Evolutionary conservation across 1,284 basidiomycete genomes (phyloP).

Genomic region (Boletus semigastroideus): DNA sequence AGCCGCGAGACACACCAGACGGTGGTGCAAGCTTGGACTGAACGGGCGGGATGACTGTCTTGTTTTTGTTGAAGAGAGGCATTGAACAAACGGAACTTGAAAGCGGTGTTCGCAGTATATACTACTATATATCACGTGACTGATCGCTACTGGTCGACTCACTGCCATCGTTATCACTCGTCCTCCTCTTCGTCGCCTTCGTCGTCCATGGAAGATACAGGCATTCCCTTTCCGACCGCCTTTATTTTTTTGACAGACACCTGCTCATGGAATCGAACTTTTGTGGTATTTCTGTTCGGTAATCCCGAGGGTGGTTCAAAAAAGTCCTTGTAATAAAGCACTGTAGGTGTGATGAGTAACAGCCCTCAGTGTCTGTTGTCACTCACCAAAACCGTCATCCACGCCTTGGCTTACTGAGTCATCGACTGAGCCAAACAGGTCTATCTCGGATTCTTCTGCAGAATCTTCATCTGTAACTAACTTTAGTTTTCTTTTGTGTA

Average conservation of each 20-base stretch:
- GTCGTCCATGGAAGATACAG: slow-evolving; percentile 43
- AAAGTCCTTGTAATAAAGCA: slow-evolving; percentile 69
- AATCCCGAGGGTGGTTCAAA: slow-evolving; percentile 54
- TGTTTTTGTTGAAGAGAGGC: slow-evolving; percentile 78
- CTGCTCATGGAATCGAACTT: slow-evolving; percentile 78
- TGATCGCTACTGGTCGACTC: too few species aligned
- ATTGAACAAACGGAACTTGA: slow-evolving; percentile 43
- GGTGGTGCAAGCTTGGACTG: slow-evolving; percentile 32
- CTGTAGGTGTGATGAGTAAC: slow-evolving; percentile 36
- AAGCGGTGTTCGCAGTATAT: neutral
- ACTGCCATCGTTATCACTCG: neutral
- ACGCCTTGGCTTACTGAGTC: slow-evolving; percentile 38
- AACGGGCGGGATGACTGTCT: slow-evolving; percentile 70
- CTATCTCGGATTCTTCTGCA: slow-evolving; percentile 54
- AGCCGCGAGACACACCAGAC: slow-evolving; percentile 34
- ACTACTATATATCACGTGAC: slow-evolving; percentile 17
- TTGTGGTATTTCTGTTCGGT: slow-evolving; percentile 29
- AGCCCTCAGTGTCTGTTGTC: neutral
- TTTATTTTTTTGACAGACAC: slow-evolving; percentile 80
- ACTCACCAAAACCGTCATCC: slow-evolving; percentile 45
- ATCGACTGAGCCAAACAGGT: slow-evolving; percentile 70
- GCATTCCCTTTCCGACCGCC: slow-evolving; percentile 59
- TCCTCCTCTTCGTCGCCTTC: slow-evolving; percentile 36
- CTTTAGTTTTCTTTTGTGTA: slow-evolving; percentile 61
- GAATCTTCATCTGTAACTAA: slow-evolving; percentile 52